Base-by-base conservation (phyloP, 768 basidiomycete genomes). In the Sarcodon aspratus region DNA sequence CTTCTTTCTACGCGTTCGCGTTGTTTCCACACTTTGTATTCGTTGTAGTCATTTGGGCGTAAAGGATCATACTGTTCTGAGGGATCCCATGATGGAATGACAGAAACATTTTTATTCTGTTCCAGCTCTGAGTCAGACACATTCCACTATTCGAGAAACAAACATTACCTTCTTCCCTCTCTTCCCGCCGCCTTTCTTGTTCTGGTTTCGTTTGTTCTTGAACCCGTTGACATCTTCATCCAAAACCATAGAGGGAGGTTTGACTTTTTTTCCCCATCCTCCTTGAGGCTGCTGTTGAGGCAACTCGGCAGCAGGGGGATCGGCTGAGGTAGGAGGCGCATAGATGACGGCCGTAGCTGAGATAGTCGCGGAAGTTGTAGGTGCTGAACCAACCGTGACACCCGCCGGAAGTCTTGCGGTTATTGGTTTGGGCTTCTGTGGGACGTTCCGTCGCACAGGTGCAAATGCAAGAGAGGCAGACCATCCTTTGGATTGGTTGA, bases 151-250 rank as follows among this genome's bases (percentile, higher is more conserved):
- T 55, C 21, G 46, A 48, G 33, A 45, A 31, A 36, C n/a, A 48
- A 11, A 11, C 8, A 46, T 21, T 43, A 79, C 84, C 74, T 85
- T 88, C 61, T 76, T 86, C 17, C 74, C 68, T 50, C 70, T 75
- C 61, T 69, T 74, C 6, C 63, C 71, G 6, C 76, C 75, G 1
- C 72, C 75, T 12, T 65, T 71, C 52, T 73, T 71, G 53, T 70
- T 79, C 50, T 74, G 79, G 48, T 75, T 78, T 43, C 74, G 68
- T 9, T 72, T 69, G 10, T 73, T 57, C 57, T 79, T 84, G 64
- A 84, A 93, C 1, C 89, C 89, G 50, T 92, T 92, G 53, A 92
- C 71, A 52, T 92, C 87, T 51, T 92, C 90, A 52, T 92, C 89
- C 9, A 93, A 75, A 17, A 91, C 72, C 87, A 93, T 91, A 0